Conservation (phyloP, 306 rosid species). For the Prunus salicina region DNA sequence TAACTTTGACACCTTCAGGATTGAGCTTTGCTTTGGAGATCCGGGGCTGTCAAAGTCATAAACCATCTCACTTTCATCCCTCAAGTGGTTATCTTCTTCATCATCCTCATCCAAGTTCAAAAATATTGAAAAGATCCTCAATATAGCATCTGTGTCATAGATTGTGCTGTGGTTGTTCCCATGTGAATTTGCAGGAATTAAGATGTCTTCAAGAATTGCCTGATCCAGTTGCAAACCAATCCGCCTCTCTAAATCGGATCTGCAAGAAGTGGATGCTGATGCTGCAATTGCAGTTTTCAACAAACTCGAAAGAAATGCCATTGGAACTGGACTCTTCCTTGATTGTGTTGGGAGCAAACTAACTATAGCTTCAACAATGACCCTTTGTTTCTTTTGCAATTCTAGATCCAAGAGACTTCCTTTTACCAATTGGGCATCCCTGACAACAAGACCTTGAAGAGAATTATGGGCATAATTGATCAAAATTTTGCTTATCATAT, state of each 20-base stretch:
- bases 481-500: conserved; percentile 83
- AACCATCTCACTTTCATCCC: conserved; percentile 83
- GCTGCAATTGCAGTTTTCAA: conserved; percentile 79
- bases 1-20: conserved; percentile 87
- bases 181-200: conserved; percentile 70
- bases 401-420: conserved; percentile 65
- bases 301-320: conserved; percentile 95
- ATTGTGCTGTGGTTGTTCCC: conserved; percentile 55
- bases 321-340: conserved; percentile 84
- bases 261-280: conserved; percentile 72
- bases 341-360: conserved; percentile 85
- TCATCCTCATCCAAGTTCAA: conserved; percentile 91
- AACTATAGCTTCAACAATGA: conserved; percentile 79
- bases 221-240: conserved; percentile 94
- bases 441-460: conserved; percentile 67
- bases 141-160: conserved; percentile 74
- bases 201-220: conserved; percentile 93
- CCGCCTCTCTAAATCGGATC: conserved; percentile 86
- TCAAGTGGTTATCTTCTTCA: conserved; percentile 46
- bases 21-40: conserved; percentile 93
- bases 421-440: conserved; percentile 56
- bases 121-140: conserved; percentile 83
- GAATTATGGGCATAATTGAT: conserved; percentile 81
- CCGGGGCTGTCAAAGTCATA: conserved; percentile 90
- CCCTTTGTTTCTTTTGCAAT: conserved; percentile 76